Evolutionary conservation across 208 protist genomes (phyloP), one percentile per base, ranked within the genome.

Genomic region (Baffinella frigidus): DNA sequence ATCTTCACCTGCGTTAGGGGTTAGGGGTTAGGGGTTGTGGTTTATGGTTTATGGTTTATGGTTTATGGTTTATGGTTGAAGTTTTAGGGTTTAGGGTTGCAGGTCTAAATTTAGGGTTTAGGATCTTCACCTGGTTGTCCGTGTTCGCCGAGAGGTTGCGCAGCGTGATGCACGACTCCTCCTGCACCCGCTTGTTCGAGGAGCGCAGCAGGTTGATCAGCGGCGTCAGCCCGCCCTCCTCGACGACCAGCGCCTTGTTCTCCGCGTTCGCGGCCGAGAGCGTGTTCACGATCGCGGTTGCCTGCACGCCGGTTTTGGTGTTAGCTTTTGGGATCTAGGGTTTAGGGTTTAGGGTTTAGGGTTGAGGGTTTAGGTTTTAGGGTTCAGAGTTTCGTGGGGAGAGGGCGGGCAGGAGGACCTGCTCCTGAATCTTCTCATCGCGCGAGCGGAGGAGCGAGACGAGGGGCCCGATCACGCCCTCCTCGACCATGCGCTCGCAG

Each of bases 401-500:
- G n/a, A n/a, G n/a, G n/a, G n/a, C n/a, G n/a, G n/a, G n/a, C n/a
- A n/a, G n/a, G n/a, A n/a, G n/a, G n/a, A n/a, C n/a, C n/a, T 90
- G 83, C 83, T 90, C 83, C 56, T 90, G 83, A n/a, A 90, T 72
- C 62, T 73, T 90, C 20, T 90, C 83, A 33, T 90, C 83, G 24
- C 83, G n/a, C 33, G 27, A 51, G 3, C 83, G 45, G 9, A 90
- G 83, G 3, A 90, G 83, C 24, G 83, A 90, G 17, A 90, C 83
- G 17, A 90, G n/a, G 11, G 83, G 83, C 62, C 56, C 56, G 30
- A 90, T 73, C 56, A 73, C 83, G 0, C 83, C 83, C 33, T 90
- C 83, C 83, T 90, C 83, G 30, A 90, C 83, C 83, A 90, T 90
- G 33, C 83, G 51, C 83, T 67, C 83, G 83, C 83, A 90, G 83